Conservation (phyloP, 1,284 basidiomycete genomes). For the Fistulinella cinereoalba region DNA sequence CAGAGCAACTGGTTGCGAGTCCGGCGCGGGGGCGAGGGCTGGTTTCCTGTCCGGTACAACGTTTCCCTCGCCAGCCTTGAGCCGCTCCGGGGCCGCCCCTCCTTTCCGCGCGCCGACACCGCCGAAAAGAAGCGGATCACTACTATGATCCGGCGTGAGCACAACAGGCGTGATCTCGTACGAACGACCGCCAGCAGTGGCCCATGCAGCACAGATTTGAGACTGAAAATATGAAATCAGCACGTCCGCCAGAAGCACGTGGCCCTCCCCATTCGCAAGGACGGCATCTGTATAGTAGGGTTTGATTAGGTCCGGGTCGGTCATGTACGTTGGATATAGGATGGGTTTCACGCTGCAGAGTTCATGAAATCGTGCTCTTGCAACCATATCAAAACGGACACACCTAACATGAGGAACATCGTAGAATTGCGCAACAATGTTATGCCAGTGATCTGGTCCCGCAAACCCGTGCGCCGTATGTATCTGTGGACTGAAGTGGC, state of each 20-base stretch:
- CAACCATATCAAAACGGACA: constrained; percentile 9
- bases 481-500: constrained; percentile 86
- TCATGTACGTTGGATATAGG: constrained; percentile 80
- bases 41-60: constrained; percentile 30
- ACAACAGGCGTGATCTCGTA: constrained; percentile 56
- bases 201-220: constrained; percentile 86
- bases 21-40: constrained; percentile 5
- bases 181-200: constrained; percentile 62
- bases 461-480: constrained; percentile 78
- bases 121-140: constrained; percentile 60
- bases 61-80: constrained; percentile 31
- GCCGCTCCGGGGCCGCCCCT: constrained; percentile 44
- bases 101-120: constrained; percentile 71
- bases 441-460: constrained; percentile 87
- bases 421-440: constrained; percentile 90
- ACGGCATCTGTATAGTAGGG: constrained; percentile 81
- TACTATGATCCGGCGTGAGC: constrained; percentile 35
- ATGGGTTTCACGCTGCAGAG: constrained; percentile 68
- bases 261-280: constrained; percentile 78
- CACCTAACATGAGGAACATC: constrained; percentile 86
- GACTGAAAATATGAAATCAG: constrained; percentile 84
- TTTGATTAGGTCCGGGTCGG: constrained; percentile 64
- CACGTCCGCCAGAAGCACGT: constrained; percentile 82
- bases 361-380: background rate
- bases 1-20: constrained; percentile 28